Base-by-base conservation (phyloP, 176 grass and related monocot species). In the Leersia perrieri region DNA sequence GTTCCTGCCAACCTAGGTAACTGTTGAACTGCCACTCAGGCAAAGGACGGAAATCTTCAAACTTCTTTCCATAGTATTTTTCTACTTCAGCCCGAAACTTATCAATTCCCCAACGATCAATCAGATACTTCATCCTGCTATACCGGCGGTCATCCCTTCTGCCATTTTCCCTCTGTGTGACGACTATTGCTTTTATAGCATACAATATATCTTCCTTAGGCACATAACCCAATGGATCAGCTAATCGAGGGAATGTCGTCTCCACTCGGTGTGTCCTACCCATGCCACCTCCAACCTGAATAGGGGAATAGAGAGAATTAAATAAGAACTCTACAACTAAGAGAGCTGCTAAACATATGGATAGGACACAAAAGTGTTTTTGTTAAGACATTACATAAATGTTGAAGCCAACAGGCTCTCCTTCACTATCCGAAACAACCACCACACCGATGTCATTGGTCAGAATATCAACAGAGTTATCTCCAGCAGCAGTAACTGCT, bases 271-370 rank as follows among this genome's bases (percentile, higher is more conserved):
- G 96, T 61, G 96, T 99, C 69, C 90, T 95, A 87, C 92, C 96
- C 96, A 99, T 99, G 61, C 96, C 96, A 72, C 96, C 96, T 74
- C 96, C 96, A 81, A 95, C 96, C 96, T 99, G 75, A 67, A 91
- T 88, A 83, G 67, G 23, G 6, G 75, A 60, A 35, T 33, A 68
- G 30, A 31, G 20, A 83, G 8, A 86, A 60, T 53, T 81, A 18
- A 64, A 72, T 11, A 49, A 74, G 16, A 74, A 61, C 51, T 61
- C 1, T 49, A 58, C 36, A 39, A 3, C 39, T 16, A 77, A 20
- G 1, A 49, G 38, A 80, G 38, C 72, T 66, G 63, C 29, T 10
- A 83, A 82, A 76, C 1, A 26, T 32, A 60, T 23, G 44, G 9
- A 61, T 30, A 16, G 45, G 6, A 13, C n/a, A 68, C 36, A 41